A percentile compares a stretch with the other conserved stretches of the same genome.
Evolutionary conservation across 1,139 yeast genomes (phyloP).

Genomic region (Pichia kudriavzevii): DNA sequence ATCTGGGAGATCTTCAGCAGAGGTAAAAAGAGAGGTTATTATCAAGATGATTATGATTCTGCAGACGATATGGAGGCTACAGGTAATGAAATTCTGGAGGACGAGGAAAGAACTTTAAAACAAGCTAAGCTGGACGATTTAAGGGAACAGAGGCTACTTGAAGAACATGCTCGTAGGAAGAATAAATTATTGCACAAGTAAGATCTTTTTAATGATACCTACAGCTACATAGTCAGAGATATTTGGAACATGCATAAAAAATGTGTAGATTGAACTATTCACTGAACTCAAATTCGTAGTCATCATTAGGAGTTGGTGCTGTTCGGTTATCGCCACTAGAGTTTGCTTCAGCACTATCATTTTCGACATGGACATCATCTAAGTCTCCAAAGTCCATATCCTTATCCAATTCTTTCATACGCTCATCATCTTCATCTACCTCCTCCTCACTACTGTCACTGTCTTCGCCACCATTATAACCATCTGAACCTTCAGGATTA

Average conservation of each 20-base stretch:
- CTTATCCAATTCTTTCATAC: constrained; percentile 7
- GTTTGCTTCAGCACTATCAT: constrained; percentile 1
- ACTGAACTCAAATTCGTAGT: constrained; percentile 28
- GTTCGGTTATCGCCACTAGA: constrained; percentile 1
- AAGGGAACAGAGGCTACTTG: constrained; percentile 25
- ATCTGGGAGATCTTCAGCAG: constrained; percentile 81
- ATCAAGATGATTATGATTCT: constrained; percentile 53
- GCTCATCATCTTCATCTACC: constrained; percentile 4
- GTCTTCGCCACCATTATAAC: neutral
- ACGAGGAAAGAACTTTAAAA: constrained; percentile 59
- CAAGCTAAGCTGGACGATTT: constrained; percentile 28
- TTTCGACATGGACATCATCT: neutral
- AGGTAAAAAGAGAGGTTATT: constrained; percentile 40
- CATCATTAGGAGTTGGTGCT: constrained; percentile 17
- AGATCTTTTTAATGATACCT: neutral
- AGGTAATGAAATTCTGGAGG: constrained; percentile 78
- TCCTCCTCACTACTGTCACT: constrained; percentile 1
- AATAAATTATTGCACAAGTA: constrained; percentile 5
- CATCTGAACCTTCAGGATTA: constrained; percentile 1
- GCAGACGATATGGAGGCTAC: constrained; percentile 91
- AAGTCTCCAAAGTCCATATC: constrained; percentile 4
- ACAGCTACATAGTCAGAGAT: neutral
- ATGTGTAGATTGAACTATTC: constrained; percentile 12
- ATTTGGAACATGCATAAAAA: neutral
- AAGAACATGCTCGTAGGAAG: constrained; percentile 26